Evolutionary conservation across 352 stramenopile species (phyloP).

Genomic region (Phytophthora aleatoria): DNA sequence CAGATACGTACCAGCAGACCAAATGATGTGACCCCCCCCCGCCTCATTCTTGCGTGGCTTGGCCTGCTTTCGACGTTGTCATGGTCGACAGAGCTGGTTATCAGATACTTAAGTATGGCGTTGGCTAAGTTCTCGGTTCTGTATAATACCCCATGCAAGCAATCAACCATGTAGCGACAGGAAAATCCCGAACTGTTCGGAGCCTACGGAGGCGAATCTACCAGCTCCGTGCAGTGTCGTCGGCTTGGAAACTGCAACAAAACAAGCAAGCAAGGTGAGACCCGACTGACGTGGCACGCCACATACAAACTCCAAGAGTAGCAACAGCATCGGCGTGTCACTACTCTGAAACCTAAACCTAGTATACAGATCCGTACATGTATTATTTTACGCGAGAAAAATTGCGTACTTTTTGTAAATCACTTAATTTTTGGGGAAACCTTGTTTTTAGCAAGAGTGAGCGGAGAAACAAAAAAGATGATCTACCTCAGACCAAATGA

Average conservation of each 20-base stretch:
- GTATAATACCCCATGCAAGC: slow-evolving; percentile 2
- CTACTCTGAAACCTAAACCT: slow-evolving; percentile 10
- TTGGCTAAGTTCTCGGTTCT: background rate
- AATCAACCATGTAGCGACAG: slow-evolving; percentile 15
- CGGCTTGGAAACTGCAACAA: slow-evolving; percentile 19
- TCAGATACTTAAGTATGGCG: background rate
- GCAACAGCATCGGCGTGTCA: slow-evolving; percentile 17
- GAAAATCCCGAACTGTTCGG: slow-evolving; percentile 29
- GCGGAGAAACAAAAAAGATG: too few species aligned
- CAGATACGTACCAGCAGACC: background rate
- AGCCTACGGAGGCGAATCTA: slow-evolving; percentile 7
- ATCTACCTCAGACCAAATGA: too few species aligned
- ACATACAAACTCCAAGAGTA: slow-evolving; percentile 11
- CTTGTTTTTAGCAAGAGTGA: too few species aligned
- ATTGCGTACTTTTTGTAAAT: too few species aligned
- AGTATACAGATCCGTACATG: background rate
- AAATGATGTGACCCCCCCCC: background rate
- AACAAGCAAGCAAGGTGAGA: slow-evolving; percentile 14
- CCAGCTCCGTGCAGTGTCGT: slow-evolving; percentile 8
- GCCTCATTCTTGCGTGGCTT: background rate
- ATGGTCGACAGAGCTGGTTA: slow-evolving; percentile 5
- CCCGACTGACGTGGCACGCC: slow-evolving; percentile 6
- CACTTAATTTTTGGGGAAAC: too few species aligned
- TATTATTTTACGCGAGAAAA: too few species aligned
- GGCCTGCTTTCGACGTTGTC: too few species aligned